phyloP scores from a whole-genome alignment of 2,329 filamentous ascomycete genomes.

The Calonectria hawksworthii region DNA sequence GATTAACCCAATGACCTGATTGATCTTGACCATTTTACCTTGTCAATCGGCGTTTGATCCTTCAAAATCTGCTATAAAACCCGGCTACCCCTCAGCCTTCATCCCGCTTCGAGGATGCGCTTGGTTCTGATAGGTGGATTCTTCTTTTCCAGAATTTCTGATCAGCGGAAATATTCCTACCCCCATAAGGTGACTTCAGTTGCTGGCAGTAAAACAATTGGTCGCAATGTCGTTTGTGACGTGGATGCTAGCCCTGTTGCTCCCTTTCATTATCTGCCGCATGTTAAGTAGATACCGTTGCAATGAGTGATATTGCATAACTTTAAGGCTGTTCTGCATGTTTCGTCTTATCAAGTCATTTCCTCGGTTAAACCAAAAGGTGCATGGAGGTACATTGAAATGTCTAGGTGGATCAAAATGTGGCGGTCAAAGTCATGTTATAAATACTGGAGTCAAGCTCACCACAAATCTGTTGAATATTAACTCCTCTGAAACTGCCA shows the following conservation, averaged over 20 bases:
- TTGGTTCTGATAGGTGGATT: conserved; percentile 28
- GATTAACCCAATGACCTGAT: neutral
- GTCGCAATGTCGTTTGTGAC: neutral
- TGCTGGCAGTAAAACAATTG: neutral
- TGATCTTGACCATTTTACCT: neutral
- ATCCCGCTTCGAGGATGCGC: neutral
- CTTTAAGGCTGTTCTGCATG: neutral
- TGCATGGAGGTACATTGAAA: neutral
- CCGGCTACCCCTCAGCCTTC: neutral
- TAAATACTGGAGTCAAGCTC: neutral
- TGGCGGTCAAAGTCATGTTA: neutral
- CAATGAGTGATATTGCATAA: neutral
- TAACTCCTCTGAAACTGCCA: neutral
- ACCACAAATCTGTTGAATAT: neutral
- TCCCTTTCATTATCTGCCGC: neutral
- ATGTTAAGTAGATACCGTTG: conserved; percentile 7
- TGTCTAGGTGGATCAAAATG: neutral
- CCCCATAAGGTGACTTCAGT: neutral
- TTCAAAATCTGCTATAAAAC: neutral
- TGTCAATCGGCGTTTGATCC: neutral
- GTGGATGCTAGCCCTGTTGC: neutral
- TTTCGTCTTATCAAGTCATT: neutral
- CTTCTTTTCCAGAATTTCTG: neutral
- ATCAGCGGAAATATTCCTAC: conserved; percentile 7
- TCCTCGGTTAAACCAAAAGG: neutral